Evolutionary conservation across 257 asterid genomes (phyloP), one percentile per base, ranked within the genome.

Genomic region (Solanum pinnatisectum): DNA sequence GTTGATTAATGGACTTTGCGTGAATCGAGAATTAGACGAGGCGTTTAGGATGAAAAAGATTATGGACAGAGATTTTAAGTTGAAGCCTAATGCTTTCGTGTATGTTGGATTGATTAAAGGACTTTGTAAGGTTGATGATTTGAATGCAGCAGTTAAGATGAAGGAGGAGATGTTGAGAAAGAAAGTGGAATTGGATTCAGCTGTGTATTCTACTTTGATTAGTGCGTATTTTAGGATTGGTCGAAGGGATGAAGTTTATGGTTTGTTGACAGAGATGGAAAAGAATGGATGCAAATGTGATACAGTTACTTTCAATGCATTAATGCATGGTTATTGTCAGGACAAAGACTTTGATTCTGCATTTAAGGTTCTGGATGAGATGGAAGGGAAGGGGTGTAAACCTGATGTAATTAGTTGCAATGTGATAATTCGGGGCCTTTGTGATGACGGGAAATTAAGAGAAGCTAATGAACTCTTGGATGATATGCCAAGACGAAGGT

Each of bases 361-460:
- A 33, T 90, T 94, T 40, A 72, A 70, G 18, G 84, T 92, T 71
- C 84, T 96, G 90, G 83, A 76, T 60, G 91, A 94, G 92, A 94
- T 96, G 96, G 96, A 93, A 92, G 90, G 89, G 76, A 91, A 90
- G 87, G 94, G 92, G 6, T 91, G 95, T 60, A 94, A 91, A 87
- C 92, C 95, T 6, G 98, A 96, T 85, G 95, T 93, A 87, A 91
- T 93, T 78, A 95, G 94, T 87, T 96, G 90, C 72, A 96, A 95
- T 77, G 90, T 92, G 88, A 94, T 96, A 27, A 90, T 96, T 52
- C 78, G 90, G 3, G 93, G 91, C 30, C 92, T 94, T 72, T 96
- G 98, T 90, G 91, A 91, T 85, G 94, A 88, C 3, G 88, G 94
- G 77, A 93, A 87, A 85, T 88, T 89, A 65, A 78, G 60, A 35